These are phyloP conservation scores for Penicillium sp. DNA, from an alignment of 2,329 filamentous ascomycete species.

Conservation along the genomic window DNA sequence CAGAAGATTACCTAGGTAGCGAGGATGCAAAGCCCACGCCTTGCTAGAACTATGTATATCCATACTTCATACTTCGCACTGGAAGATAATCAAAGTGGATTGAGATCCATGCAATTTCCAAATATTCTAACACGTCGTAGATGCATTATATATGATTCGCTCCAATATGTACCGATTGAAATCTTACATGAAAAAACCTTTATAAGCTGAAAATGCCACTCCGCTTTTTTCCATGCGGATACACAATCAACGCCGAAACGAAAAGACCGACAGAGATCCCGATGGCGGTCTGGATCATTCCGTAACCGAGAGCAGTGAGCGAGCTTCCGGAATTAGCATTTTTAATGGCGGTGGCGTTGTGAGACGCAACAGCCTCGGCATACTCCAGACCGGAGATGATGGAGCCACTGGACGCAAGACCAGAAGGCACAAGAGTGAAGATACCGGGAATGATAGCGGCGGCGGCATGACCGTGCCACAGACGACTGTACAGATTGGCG, in stretches of 20 bases:
- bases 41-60: too few relatives aligned
- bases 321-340: slow-evolving; percentile 14
- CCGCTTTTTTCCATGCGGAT: slow-evolving; percentile 42
- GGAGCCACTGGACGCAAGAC: slow-evolving; percentile 52
- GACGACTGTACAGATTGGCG: slow-evolving; percentile 69
- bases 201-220: slow-evolving; percentile 43
- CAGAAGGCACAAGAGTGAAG: slow-evolving; percentile 61
- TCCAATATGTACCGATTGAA: not conserved
- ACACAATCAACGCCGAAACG: slow-evolving; percentile 42
- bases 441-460: slow-evolving; percentile 81
- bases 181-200: not conserved
- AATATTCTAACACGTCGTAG: not conserved
- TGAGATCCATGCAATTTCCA: not conserved
- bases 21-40: too few relatives aligned
- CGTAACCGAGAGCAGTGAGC: slow-evolving; percentile 36
- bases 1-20: too few relatives aligned
- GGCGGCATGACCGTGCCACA: slow-evolving; percentile 69
- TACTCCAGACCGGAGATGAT: slow-evolving; percentile 52
- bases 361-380: slow-evolving; percentile 47
- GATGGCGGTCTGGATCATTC: slow-evolving; percentile 45
- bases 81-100: not conserved
- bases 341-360: slow-evolving; percentile 2
- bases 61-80: too few relatives aligned
- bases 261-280: slow-evolving; percentile 46
- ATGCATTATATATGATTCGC: not conserved